These are phyloP conservation scores for Lentinula guzmanii DNA, from an alignment of 768 basidiomycete species.

Conservation along the genomic window DNA sequence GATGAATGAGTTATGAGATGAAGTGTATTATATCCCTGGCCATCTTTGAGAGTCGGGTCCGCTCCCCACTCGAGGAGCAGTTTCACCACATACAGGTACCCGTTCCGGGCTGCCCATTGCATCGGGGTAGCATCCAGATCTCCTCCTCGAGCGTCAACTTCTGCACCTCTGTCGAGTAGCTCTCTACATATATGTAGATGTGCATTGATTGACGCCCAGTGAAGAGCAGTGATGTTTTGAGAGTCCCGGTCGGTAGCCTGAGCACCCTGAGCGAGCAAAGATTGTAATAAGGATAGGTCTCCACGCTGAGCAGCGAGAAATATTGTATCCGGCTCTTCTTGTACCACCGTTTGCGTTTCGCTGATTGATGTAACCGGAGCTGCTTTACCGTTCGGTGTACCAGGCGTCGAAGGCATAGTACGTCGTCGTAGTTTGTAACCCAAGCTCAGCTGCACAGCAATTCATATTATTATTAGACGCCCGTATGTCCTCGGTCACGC, in stretches of 20 bases:
- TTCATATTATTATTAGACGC: not conserved
- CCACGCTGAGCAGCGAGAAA: slow-evolving; percentile 88
- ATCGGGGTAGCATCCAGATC: slow-evolving; percentile 92
- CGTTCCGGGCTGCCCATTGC: slow-evolving; percentile 98
- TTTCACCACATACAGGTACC: slow-evolving; percentile 93
- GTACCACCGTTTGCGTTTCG: not conserved
- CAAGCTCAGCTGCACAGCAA: not conserved
- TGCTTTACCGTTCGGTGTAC: not conserved
- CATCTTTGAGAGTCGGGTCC: slow-evolving; percentile 87
- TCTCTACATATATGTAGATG: slow-evolving; percentile 85
- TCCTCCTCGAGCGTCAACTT: slow-evolving; percentile 91
- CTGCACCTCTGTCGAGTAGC: slow-evolving; percentile 87
- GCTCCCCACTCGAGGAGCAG: slow-evolving; percentile 85
- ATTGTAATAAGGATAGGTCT: slow-evolving; percentile 57
- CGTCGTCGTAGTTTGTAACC: not conserved
- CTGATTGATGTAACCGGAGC: not conserved
- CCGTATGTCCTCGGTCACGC: not conserved
- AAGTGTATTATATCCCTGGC: slow-evolving; percentile 93
- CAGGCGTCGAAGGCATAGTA: slow-evolving; percentile 4
- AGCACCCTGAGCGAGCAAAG: slow-evolving; percentile 70
- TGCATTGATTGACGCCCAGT: slow-evolving; percentile 98
- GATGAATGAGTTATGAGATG: slow-evolving; percentile 95
- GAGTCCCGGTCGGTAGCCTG: slow-evolving; percentile 75
- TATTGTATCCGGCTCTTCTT: slow-evolving; percentile 27
- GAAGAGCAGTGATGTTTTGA: slow-evolving; percentile 91